Evolutionary conservation across 345 rosid genomes (phyloP).

Genomic region (Linum lewisii): DNA sequence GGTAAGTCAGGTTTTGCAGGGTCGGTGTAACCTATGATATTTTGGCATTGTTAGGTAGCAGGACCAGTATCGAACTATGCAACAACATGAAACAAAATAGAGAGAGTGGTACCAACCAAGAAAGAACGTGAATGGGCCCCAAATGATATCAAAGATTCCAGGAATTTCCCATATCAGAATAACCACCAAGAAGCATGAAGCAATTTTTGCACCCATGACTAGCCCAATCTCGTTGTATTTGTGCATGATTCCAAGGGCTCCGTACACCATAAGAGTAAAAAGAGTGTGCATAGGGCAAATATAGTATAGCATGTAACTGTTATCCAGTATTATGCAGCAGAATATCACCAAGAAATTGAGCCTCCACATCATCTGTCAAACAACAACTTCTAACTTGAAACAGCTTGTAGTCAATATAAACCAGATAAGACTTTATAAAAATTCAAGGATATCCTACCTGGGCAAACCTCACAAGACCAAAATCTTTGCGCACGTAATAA

Average conservation of each 20-base stretch:
- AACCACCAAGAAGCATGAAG: constrained; percentile 76
- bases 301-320: constrained; percentile 86
- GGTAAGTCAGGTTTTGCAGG: constrained; percentile 71
- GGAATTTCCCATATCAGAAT: constrained; percentile 91
- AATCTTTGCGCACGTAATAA: constrained; percentile 95
- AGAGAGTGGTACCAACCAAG: constrained; percentile 50
- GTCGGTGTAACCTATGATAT: constrained; percentile 72
- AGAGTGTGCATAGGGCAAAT: constrained; percentile 99
- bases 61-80: constrained; percentile 1
- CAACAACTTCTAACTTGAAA: constrained; percentile 17
- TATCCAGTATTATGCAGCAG: constrained; percentile 77
- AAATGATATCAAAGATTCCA: constrained; percentile 81
- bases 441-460: constrained; percentile 46
- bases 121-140: constrained; percentile 82
- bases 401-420: constrained; percentile 13
- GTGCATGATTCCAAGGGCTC: constrained; percentile 84
- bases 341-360: constrained; percentile 87
- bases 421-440: constrained; percentile 1
- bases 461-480: constrained; percentile 86
- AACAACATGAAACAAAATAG: constrained; percentile 13
- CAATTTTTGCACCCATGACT: constrained; percentile 62
- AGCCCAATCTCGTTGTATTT: constrained; percentile 77
- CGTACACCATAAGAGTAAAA: constrained; percentile 98
- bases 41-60: constrained; percentile 11
- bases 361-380: constrained; percentile 98